Base-by-base conservation (phyloP, 202 grass and related monocot genomes). In the Carex arenaria region DNA sequence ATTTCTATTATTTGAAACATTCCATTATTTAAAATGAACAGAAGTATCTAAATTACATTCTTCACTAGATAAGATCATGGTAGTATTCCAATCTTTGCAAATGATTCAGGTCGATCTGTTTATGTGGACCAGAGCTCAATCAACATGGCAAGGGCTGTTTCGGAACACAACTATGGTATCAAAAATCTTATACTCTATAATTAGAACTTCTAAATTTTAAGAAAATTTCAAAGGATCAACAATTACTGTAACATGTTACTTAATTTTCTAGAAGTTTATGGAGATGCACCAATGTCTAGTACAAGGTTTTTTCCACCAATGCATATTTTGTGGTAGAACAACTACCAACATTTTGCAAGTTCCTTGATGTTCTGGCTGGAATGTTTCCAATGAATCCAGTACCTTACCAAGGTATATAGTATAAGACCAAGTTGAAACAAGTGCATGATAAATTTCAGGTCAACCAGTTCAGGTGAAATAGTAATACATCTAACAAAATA, bases 81-180 rank as follows among this genome's bases (percentile, higher is more conserved):
- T 45, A n/a, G 45, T 34, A 49, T 26, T 83, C 68, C 90, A 66
- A 84, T 87, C 38, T 93, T 90, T 69, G 13, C 34, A 83, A 83
- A 85, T 20, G 87, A 85, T 69, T 78, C 4, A 3, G 54, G 82
- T 38, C 88, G 12, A 82, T 45, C 80, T 13, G 87, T 86, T 36
- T 36, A 79, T 30, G 18, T 88, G 42, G 89, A 77, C 51, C 66
- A 70, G 77, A 49, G 64, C 59, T 91, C 85, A 74, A 49, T 49
- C 45, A 49, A 49, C 45, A 49, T 11, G 45, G 45, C 45, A 11
- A 87, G 42, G 40, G 15, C 82, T 84, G 74, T 87, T 88, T 78
- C 90, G 81, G 84, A 85, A 69, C 7, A 13, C 69, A 73, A 28
- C 69, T 28, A 28, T 73, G 19, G 4, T 73, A 52, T 73, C 3